phyloP scores from a whole-genome alignment of 2,329 filamentous ascomycete species.

The Knufia petricola region DNA sequence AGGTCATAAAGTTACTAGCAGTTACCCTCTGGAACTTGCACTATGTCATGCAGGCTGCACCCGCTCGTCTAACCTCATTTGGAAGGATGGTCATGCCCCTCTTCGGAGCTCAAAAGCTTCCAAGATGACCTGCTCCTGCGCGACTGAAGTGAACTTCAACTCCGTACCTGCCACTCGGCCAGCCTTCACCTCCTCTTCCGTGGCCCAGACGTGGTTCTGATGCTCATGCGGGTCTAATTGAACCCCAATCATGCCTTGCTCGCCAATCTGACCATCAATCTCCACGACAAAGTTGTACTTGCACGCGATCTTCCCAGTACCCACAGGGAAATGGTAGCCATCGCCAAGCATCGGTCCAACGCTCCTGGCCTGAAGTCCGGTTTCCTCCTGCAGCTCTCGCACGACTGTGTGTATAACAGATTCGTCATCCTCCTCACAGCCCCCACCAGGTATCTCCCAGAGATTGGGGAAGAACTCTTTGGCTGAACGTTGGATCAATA shows the following conservation, averaged over 20 bases:
- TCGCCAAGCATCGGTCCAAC: conserved; percentile 35
- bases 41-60: conserved; percentile 5
- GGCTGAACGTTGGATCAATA: conserved; percentile 37
- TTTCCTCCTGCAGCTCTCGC: conserved; percentile 45
- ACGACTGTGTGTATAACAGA: conserved; percentile 41
- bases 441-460: conserved; percentile 47
- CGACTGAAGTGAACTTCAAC: conserved; percentile 12
- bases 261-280: conserved; percentile 22
- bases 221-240: conserved; percentile 29
- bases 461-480: conserved; percentile 31
- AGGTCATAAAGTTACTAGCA: no score
- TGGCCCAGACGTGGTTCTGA: conserved; percentile 30
- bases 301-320: conserved; percentile 19
- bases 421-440: conserved; percentile 36
- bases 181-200: conserved; percentile 27
- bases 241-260: conserved; percentile 15
- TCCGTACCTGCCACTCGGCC: conserved; percentile 8
- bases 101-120: conserved; percentile 9
- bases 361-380: conserved; percentile 36
- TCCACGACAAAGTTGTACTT: conserved; percentile 34
- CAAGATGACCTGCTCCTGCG: conserved; percentile 9
- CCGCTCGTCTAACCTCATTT: background rate
- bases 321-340: conserved; percentile 23
- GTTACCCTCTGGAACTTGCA: no score
- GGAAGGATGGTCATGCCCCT: background rate